Base-by-base conservation (phyloP, 2,329 filamentous ascomycete genomes). In the Fusarium brevicatenulatum region DNA sequence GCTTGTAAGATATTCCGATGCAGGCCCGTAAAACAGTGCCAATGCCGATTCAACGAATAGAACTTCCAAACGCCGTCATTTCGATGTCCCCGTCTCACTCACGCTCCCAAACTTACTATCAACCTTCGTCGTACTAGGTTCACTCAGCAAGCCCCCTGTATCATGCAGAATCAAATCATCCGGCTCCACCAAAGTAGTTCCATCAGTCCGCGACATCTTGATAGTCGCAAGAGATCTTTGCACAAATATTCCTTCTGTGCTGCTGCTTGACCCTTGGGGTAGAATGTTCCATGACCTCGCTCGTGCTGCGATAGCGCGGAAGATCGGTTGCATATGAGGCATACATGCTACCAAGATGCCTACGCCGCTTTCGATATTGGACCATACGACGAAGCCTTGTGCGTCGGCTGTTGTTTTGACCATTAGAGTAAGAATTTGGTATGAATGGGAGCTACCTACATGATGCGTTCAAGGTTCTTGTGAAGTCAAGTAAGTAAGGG, bases 311-410 rank as follows among this genome's bases (percentile, higher is more conserved):
- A 30, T 40, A 5, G 44, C 34, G 11, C 40, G 62, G 6, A 67
- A 40, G 1, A 67, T 32, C 2, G 64, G 64, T 21, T 61, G 53
- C 28, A 42, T 60, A 5, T 46, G 44, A 28, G 62, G 63, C 63
- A 67, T 52, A 0, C 62, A 67, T 3, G 63, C 64, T 10, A 67
- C 64, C 21, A 67, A 6, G 12, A 59, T 66, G 1, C 62, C 64
- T 3, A 66, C 62, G 4, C 62, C 61, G 2, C 9, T 44, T 32
- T 66, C 63, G 0, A 66, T 59, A 2, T 59, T 59, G 8, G 64
- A 66, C 64, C 64, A 66, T 18, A 66, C 37, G 2, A 66, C 43
- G 1, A 50, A 59, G 13, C 62, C 64, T 11, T 66, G 62, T 9
- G 62, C 43, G 4, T 66, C 39, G 18, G 40, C 64, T 67, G 13